phyloP scores from a whole-genome alignment of 1,139 yeast genomes.

The Candida gigantensis region DNA sequence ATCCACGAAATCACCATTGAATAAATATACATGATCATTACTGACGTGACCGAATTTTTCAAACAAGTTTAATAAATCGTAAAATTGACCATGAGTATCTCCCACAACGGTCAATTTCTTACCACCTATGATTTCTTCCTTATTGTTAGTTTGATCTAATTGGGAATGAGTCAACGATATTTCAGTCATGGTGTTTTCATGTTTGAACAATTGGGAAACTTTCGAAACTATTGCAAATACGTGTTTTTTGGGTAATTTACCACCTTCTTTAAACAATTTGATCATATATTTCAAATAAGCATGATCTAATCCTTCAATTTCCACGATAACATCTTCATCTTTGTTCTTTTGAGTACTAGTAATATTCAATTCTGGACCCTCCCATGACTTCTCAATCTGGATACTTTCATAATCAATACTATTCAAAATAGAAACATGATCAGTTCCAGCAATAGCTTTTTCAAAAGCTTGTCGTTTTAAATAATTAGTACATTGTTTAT shows the following conservation, averaged over 20 bases:
- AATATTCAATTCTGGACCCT: constrained; percentile 61
- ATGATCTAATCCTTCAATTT: constrained; percentile 36
- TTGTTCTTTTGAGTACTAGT: constrained; percentile 21
- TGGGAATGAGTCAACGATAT: constrained; percentile 46
- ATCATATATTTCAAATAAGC: constrained; percentile 68
- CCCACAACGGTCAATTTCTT: constrained; percentile 82
- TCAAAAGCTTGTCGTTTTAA: constrained; percentile 81
- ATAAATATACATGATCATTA: constrained; percentile 71
- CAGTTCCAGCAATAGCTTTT: constrained; percentile 77
- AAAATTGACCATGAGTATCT: constrained; percentile 97
- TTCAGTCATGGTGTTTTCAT: constrained; percentile 79
- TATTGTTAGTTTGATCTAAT: constrained; percentile 12
- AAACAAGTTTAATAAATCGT: constrained; percentile 82
- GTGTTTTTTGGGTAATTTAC: constrained; percentile 73
- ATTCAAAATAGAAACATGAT: constrained; percentile 36
- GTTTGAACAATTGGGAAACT: constrained; percentile 62
- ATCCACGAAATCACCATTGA: constrained; percentile 97
- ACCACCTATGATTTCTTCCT: constrained; percentile 27
- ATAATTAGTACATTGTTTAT: constrained; percentile 64
- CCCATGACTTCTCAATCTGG: constrained; percentile 58
- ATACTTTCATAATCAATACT: constrained; percentile 52
- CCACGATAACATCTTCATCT: constrained; percentile 22
- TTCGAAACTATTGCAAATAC: constrained; percentile 81
- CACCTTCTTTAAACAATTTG: constrained; percentile 69
- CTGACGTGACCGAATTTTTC: constrained; percentile 68